phyloP scores from a whole-genome alignment of 2,329 filamentous ascomycete species.

The Emergomyces africanus region DNA sequence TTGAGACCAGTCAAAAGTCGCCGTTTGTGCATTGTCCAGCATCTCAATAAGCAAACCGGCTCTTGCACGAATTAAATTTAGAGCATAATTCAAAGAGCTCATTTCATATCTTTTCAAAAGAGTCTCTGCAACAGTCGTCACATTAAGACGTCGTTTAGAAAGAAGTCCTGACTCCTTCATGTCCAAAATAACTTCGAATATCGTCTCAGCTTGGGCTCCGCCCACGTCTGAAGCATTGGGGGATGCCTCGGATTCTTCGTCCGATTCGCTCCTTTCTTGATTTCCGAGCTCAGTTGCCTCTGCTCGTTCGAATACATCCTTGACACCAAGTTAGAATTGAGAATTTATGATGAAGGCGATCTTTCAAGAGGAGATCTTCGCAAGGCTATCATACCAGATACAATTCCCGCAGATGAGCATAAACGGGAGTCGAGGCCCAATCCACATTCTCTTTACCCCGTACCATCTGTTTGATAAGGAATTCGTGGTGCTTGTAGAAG shows the following conservation, averaged over 20 bases:
- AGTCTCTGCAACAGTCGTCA: conserved; percentile 22
- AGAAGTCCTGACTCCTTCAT: conserved; percentile 29
- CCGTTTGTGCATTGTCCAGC: conserved; percentile 25
- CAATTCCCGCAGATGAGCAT: conserved; percentile 31
- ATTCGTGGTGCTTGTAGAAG: conserved; percentile 33
- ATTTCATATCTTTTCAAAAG: conserved; percentile 24
- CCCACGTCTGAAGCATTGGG: conserved; percentile 14
- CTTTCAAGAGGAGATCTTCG: neutral
- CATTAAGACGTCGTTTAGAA: conserved; percentile 28
- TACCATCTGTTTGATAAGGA: conserved; percentile 36
- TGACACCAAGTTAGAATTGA: neutral
- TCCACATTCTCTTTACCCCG: conserved; percentile 32
- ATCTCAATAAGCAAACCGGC: conserved; percentile 21
- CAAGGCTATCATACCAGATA: conserved; percentile 23
- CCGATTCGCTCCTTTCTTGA: conserved; percentile 11
- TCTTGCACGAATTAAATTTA: conserved; percentile 23
- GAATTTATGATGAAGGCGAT: neutral
- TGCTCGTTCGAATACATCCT: conserved; percentile 6
- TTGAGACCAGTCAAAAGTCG: conserved; percentile 27
- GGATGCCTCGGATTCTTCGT: conserved; percentile 4
- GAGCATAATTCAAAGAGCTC: conserved; percentile 23
- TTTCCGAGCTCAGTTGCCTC: conserved; percentile 9
- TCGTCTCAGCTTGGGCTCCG: conserved; percentile 23
- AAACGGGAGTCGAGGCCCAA: conserved; percentile 33
- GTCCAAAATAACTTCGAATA: conserved; percentile 26